Conservation (phyloP, 192 early-diverging fungal species). For the Linnemannia exigua region DNA sequence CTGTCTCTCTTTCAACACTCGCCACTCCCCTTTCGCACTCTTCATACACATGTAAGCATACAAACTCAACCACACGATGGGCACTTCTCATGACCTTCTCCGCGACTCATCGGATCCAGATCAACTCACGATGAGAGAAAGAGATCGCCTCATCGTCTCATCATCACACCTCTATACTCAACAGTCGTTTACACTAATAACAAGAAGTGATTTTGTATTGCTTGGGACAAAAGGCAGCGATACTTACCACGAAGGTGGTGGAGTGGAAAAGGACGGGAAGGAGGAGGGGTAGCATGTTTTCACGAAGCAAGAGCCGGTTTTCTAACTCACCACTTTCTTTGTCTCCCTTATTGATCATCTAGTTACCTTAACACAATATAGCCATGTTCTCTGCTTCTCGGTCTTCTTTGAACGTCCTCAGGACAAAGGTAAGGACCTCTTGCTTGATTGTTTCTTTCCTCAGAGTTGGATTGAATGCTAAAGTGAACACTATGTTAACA, state of each 20-base stretch:
- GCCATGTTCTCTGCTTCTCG: conserved; percentile 51
- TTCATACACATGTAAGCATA: not conserved
- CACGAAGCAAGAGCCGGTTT: not conserved
- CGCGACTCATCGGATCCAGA: not conserved
- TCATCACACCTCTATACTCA: too few species aligned
- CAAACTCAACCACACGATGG: not conserved
- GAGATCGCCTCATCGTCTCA: not conserved
- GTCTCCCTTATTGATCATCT: not conserved
- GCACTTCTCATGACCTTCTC: not conserved
- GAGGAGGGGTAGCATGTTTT: not conserved
- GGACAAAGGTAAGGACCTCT: conserved; percentile 32
- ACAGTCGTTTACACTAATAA: not conserved
- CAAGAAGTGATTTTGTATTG: not conserved
- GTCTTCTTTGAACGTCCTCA: conserved; percentile 41
- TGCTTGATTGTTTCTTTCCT: not conserved
- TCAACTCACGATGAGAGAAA: not conserved
- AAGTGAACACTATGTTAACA: not conserved
- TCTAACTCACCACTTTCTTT: not conserved
- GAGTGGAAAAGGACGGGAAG: not conserved
- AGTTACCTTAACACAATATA: not conserved
- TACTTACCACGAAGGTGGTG: too few species aligned
- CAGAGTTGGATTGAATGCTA: not conserved
- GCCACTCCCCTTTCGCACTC: conserved; percentile 6
- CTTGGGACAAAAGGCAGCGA: not conserved
- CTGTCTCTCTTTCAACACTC: conserved; percentile 11